Conservation (phyloP, 169 alveolate genomes). For the Plasmodium berghei region DNA sequence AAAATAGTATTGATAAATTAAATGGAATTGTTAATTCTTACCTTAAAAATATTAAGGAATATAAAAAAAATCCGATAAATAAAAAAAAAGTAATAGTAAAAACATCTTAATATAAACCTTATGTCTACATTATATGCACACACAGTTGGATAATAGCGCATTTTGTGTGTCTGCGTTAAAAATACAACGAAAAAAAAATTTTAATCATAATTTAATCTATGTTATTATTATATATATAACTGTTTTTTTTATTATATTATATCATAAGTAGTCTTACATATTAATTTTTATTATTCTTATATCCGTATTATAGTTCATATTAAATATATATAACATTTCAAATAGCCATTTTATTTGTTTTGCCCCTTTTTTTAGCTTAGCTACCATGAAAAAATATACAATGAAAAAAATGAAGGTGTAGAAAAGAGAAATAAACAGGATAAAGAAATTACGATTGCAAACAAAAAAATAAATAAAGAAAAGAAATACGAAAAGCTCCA, state of each 20-base stretch:
- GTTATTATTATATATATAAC: no score
- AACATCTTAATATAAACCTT: not conserved
- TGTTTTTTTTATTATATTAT: no score
- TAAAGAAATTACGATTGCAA: slow-evolving; percentile 19
- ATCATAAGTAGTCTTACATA: no score
- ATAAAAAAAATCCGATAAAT: slow-evolving; percentile 47
- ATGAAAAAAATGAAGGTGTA: slow-evolving; percentile 62
- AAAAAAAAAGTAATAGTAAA: slow-evolving; percentile 39
- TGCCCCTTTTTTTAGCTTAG: slow-evolving; percentile 10
- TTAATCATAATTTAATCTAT: no score
- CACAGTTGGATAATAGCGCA: not conserved
- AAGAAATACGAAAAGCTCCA: slow-evolving; percentile 53
- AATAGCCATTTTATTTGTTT: not conserved
- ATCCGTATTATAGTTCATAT: no score
- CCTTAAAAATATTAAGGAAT: slow-evolving; percentile 64
- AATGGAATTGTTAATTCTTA: slow-evolving; percentile 62
- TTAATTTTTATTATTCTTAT: no score
- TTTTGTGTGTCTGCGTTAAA: not conserved
- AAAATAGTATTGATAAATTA: slow-evolving; percentile 69
- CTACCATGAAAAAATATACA: slow-evolving; percentile 59
- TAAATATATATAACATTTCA: no score
- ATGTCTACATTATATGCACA: not conserved
- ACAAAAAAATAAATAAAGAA: slow-evolving; percentile 47
- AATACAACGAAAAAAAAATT: no score
- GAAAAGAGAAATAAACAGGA: slow-evolving; percentile 57